Evolutionary conservation across 345 rosid species (phyloP), one percentile per base, ranked within the genome.

Genomic region (Hibiscus trionum): DNA sequence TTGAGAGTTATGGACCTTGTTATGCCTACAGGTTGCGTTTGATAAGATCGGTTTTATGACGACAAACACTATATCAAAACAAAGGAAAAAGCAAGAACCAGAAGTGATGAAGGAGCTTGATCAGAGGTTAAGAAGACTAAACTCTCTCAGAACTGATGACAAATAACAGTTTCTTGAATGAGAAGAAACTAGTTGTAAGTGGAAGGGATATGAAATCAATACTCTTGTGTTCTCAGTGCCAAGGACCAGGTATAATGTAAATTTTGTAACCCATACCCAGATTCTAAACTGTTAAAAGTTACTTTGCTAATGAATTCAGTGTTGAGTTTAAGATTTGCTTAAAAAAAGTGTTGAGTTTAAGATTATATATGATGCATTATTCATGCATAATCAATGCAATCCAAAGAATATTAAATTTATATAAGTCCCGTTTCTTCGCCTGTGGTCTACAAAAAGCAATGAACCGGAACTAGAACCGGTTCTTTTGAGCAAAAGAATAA

Each of bases 91-190:
- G 82, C 99, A 93, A 80, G 98, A 96, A 78, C 91, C 98, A 3
- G 98, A 97, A 16, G 99, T 96, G 53, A 84, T 91, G 97, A 98
- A 97, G 37, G 99, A 96, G 83, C 95, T 96, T 39, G 97, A 91
- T 79, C 91, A 89, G 86, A 85, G 99, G 84, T 74, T 90, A 67
- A 81, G 93, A 82, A 80, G 98, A 78, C 84, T 96, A 66, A 90
- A 93, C 85, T 85, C 98, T 19, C 77, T 90, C 42, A 88, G 82
- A 76, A 72, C 76, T 81, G 88, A 73, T 68, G 91, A 82, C 11
- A 57, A 82, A 64, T 68, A 69, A 31, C 61, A 57, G 15, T 35
- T 66, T 10, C 19, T 72, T 55, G 59, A 55, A 7, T 26, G 39
- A 50, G 19, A 24, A 55, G 53, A 2, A 52, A n/a, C 26, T n/a